phyloP scores from a whole-genome alignment of 257 asterid genomes.

The Jasminum sambac region DNA sequence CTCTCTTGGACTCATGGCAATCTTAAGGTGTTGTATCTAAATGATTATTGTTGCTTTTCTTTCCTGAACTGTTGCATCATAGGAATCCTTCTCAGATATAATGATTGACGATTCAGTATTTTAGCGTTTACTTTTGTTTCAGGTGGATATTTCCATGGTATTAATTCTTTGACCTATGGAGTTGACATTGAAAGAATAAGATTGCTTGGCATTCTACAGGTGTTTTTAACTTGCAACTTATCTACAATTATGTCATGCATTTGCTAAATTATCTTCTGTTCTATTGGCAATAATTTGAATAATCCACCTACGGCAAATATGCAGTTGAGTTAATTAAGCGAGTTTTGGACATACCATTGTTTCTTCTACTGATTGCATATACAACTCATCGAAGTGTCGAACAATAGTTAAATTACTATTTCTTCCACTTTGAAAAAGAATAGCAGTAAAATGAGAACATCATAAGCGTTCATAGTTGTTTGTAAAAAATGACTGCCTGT shows the following conservation, averaged over 20 bases:
- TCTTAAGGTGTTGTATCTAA: conserved; percentile 8
- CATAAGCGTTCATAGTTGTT: not conserved
- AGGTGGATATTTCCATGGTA: conserved; percentile 94
- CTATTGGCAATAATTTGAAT: not conserved
- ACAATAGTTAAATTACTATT: no score
- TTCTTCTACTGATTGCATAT: no score
- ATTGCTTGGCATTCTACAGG: conserved; percentile 87
- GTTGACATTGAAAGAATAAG: conserved; percentile 74
- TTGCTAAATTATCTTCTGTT: not conserved
- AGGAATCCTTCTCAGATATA: conserved; percentile 17
- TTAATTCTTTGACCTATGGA: conserved; percentile 78
- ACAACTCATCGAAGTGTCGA: no score
- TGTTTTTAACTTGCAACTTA: conserved; percentile 22
- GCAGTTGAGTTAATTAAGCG: no score
- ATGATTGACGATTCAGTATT: conserved; percentile 19
- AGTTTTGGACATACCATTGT: no score
- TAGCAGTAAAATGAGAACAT: no score
- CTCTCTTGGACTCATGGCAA: not conserved
- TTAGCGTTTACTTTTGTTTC: conserved; percentile 31
- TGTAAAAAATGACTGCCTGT: not conserved
- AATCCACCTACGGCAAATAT: not conserved
- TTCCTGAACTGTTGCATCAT: not conserved
- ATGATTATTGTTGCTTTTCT: conserved; percentile 11
- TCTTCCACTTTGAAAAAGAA: no score
- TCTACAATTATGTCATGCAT: not conserved